These are phyloP conservation scores for Lactarius sanguifluus DNA, from an alignment of 768 basidiomycete species.

Conservation along the genomic window DNA sequence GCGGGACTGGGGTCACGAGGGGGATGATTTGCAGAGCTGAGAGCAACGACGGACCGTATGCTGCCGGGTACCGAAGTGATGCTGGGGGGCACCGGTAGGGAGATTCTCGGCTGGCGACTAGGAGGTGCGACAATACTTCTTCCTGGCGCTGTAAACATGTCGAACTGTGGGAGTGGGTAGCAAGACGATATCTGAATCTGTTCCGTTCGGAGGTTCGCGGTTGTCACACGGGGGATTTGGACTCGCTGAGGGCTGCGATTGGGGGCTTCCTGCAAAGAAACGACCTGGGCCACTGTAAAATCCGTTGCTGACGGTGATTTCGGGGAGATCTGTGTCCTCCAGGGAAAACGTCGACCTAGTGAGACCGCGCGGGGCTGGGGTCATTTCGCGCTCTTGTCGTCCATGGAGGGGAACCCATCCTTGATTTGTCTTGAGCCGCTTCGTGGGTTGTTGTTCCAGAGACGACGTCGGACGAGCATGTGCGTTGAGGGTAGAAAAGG, in stretches of 20 bases:
- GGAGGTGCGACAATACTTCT: background rate
- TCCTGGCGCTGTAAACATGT: background rate
- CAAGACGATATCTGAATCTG: conserved; percentile 8
- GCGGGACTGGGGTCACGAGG: conserved; percentile 3
- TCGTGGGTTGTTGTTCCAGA: conserved; percentile 21
- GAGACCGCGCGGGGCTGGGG: background rate
- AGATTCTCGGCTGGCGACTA: background rate
- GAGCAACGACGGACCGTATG: background rate
- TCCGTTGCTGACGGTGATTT: conserved; percentile 25
- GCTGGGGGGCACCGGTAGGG: background rate
- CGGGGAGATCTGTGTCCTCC: conserved; percentile 27
- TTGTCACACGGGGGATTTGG: background rate
- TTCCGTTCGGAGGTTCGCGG: background rate
- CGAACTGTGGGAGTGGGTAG: background rate
- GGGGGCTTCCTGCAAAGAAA: conserved; percentile 15
- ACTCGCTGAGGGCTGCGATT: conserved; percentile 16
- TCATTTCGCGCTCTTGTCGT: conserved; percentile 1
- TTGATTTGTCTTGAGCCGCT: conserved; percentile 25
- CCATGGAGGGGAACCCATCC: conserved; percentile 20
- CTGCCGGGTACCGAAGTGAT: background rate
- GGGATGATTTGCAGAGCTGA: background rate
- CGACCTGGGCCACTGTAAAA: conserved; percentile 27
- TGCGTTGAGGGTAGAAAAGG: background rate
- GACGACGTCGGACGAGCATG: conserved; percentile 17
- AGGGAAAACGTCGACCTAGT: conserved; percentile 14